Evolutionary conservation across 352 stramenopile genomes (phyloP), one percentile per base, ranked within the genome.

Genomic region (Pythium sukuiense): DNA sequence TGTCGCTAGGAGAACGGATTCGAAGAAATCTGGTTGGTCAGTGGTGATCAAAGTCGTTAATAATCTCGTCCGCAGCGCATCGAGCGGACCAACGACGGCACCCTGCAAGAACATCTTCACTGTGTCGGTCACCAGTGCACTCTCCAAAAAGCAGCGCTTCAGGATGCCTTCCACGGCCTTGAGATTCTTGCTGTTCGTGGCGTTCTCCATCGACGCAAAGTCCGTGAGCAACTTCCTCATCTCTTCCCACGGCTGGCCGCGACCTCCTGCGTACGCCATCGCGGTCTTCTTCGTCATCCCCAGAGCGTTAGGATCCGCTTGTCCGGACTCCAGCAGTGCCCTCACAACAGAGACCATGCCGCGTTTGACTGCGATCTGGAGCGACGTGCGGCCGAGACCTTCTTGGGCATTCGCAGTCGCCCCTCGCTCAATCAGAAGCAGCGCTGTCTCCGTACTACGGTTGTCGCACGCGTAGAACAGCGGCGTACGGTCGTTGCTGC

Each of bases 281-380:
- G 45, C 46, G 14, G 26, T 24, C 12, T 55, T 45, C 13, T 29
- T 27, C 12, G 7, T 37, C 35, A 13, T 52, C 3, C 43, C 46
- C 1, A 11, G 30, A 1, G 45, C 48, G 7, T 27, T 54, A 6
- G 59, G 59, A 39, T 66, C 35, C 0, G 73, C 76, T 30, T 18
- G 18, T 0, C 78, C 78, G n/a, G 70, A 52, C 14, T 72, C 76
- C 12, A 80, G 48, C 33, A 86, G 60, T 35, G 61, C 59, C 43
- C 70, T 73, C 0, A 69, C 76, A 7, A 86, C 33, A 11, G 64
- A 18, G 18, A 77, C 68, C 32, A 81, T 72, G 1, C 68, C 63
- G 54, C 66, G 73, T 32, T 69, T 71, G 20, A 70, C 70, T 3
- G 74, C 69, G 37, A 76, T 63, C 45, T 86, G 76, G 30, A 86